Evolutionary conservation across 2,329 filamentous ascomycete genomes (phyloP).

Genomic region (Nigrospora oryzae): DNA sequence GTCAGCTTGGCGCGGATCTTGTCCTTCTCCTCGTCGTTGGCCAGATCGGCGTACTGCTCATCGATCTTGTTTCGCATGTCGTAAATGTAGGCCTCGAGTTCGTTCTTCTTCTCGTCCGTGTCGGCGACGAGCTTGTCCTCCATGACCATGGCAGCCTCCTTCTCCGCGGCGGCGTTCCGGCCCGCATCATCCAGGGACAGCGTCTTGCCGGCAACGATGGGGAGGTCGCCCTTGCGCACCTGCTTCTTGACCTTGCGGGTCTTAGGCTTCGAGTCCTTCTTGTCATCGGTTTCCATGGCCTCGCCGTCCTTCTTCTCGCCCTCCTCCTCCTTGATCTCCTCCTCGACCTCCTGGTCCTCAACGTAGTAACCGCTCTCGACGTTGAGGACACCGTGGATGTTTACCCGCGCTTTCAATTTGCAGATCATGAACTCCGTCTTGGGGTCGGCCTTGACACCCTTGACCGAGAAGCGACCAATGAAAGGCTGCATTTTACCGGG

Average conservation of each 20-base stretch:
- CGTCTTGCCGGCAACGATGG: constrained; percentile 74
- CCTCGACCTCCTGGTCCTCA: constrained; percentile 94
- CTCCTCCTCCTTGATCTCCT: constrained; percentile 71
- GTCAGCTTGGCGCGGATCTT: constrained; percentile 79
- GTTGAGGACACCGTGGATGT: constrained; percentile 92
- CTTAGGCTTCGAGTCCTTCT: constrained; percentile 56
- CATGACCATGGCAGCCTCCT: constrained; percentile 86
- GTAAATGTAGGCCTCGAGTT: constrained; percentile 96
- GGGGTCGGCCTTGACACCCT: constrained; percentile 87
- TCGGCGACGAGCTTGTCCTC: constrained; percentile 98
- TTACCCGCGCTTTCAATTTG: constrained; percentile 96
- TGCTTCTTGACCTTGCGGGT: constrained; percentile 99
- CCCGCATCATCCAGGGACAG: constrained; percentile 58
- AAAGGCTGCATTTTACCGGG: constrained; percentile 88
- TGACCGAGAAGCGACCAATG: constrained; percentile 97
- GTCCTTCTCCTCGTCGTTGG: constrained; percentile 85
- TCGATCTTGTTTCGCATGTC: constrained; percentile 93
- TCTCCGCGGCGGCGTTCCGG: constrained; percentile 66
- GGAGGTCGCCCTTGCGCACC: constrained; percentile 91
- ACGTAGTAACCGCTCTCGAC: constrained; percentile 97
- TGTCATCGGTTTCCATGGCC: constrained; percentile 77
- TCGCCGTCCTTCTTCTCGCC: constrained; percentile 60
- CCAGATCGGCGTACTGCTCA: constrained; percentile 81
- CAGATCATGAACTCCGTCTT: constrained; percentile 99
- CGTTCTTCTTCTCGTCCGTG: constrained; percentile 99